phyloP scores from a whole-genome alignment of 1,284 basidiomycete species.

The Ceratobasidium sp. region DNA sequence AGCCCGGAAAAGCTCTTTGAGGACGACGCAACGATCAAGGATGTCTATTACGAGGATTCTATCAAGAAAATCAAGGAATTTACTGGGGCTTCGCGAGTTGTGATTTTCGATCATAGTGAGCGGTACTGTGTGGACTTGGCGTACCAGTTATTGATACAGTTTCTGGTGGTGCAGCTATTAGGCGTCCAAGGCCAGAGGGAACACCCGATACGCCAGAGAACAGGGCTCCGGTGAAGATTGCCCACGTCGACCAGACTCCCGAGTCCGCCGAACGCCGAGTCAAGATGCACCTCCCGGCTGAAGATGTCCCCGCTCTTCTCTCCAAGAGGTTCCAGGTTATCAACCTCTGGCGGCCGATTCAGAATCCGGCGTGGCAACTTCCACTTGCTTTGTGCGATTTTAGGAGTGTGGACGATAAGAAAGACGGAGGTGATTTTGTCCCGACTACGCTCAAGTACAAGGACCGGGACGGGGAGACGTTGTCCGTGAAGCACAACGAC shows the following conservation, averaged over 20 bases:
- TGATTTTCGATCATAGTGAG: constrained; percentile 73
- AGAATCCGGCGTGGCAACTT: constrained; percentile 63
- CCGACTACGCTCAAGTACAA: constrained; percentile 65
- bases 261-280: constrained; percentile 63
- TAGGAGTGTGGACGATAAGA: constrained; percentile 61
- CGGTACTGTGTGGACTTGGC: background rate
- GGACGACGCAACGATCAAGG: constrained; percentile 62
- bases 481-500: constrained; percentile 64
- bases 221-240: constrained; percentile 59
- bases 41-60: constrained; percentile 70
- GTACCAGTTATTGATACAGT: background rate
- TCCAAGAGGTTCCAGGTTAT: constrained; percentile 70
- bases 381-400: constrained; percentile 73
- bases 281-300: constrained; percentile 63
- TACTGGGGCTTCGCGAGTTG: constrained; percentile 68
- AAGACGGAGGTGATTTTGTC: constrained; percentile 59
- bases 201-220: constrained; percentile 56
- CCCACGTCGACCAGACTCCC: constrained; percentile 63
- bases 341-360: constrained; percentile 77
- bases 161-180: constrained; percentile 56
- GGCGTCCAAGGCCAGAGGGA: constrained; percentile 58
- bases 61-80: constrained; percentile 67
- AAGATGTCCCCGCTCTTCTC: constrained; percentile 61
- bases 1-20: constrained; percentile 54
- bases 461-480: constrained; percentile 68